Conservation (phyloP, 805 yeast genomes). For the Clavispora santaluciae region DNA sequence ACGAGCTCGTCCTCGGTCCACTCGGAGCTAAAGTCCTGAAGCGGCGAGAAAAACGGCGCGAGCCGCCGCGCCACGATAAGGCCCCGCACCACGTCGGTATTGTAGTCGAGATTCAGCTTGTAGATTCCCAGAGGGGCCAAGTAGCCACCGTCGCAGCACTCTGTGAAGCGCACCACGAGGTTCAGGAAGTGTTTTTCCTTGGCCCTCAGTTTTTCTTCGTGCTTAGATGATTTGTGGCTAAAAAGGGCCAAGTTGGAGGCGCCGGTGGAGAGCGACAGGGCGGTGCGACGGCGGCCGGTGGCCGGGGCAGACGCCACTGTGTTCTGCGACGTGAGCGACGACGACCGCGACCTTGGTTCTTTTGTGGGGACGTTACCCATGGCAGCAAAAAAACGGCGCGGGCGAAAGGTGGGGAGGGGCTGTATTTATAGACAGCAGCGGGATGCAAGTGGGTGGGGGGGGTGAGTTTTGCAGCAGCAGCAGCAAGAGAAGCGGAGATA, state of each 20-base stretch:
- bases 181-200: conserved; percentile 50
- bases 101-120: conserved; percentile 68
- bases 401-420: background rate
- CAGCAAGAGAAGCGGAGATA: no score
- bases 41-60: conserved; percentile 89
- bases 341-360: conserved; percentile 31
- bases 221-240: conserved; percentile 15
- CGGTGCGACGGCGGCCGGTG: conserved; percentile 9
- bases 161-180: conserved; percentile 56
- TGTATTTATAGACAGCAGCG: background rate
- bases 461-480: background rate
- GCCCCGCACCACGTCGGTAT: conserved; percentile 65
- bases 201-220: conserved; percentile 50
- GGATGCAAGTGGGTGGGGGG: background rate
- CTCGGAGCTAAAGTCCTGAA: conserved; percentile 67
- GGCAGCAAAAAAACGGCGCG: background rate
- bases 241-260: conserved; percentile 6
- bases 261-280: conserved; percentile 7
- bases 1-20: conserved; percentile 70
- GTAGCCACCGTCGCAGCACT: conserved; percentile 90
- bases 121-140: conserved; percentile 90
- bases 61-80: conserved; percentile 64
- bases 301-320: background rate
- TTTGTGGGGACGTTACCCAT: conserved; percentile 45
- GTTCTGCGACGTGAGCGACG: conserved; percentile 6